Conservation (phyloP, 306 rosid genomes). For the Corylus heterophylla region DNA sequence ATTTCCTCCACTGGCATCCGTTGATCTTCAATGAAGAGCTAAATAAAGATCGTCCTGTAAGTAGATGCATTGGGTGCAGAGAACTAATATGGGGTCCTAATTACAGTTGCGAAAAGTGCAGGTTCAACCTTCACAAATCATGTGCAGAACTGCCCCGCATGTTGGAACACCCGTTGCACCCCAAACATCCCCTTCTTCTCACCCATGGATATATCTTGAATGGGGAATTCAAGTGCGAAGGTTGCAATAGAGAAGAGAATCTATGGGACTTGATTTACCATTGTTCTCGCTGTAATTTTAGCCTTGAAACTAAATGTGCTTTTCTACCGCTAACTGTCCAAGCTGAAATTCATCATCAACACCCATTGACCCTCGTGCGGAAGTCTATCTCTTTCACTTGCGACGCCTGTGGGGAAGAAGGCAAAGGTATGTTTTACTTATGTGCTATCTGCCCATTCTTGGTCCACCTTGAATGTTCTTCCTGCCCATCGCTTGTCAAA, state of each 20-base stretch:
- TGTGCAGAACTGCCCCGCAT: no score
- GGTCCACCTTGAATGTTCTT: background rate
- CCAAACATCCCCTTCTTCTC: no score
- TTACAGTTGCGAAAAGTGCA: no score
- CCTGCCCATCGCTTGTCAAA: background rate
- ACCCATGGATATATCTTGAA: no score
- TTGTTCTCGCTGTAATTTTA: background rate
- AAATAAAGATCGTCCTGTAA: no score
- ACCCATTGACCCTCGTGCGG: background rate
- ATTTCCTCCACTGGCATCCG: no score
- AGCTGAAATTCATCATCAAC: background rate
- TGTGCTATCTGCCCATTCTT: background rate
- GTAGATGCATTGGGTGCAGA: fast-evolving
- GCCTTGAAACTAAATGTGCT: background rate
- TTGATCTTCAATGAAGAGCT: no score
- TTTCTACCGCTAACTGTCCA: background rate
- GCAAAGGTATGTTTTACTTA: background rate
- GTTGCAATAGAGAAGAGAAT: background rate
- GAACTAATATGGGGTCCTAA: no score
- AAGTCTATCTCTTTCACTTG: background rate
- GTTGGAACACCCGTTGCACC: no score
- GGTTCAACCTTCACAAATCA: no score
- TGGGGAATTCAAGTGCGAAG: background rate
- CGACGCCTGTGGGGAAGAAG: background rate
- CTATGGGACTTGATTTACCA: background rate